These are phyloP conservation scores for Diaporthe sp. DNA, from an alignment of 2,329 filamentous ascomycete genomes.

Conservation along the genomic window DNA sequence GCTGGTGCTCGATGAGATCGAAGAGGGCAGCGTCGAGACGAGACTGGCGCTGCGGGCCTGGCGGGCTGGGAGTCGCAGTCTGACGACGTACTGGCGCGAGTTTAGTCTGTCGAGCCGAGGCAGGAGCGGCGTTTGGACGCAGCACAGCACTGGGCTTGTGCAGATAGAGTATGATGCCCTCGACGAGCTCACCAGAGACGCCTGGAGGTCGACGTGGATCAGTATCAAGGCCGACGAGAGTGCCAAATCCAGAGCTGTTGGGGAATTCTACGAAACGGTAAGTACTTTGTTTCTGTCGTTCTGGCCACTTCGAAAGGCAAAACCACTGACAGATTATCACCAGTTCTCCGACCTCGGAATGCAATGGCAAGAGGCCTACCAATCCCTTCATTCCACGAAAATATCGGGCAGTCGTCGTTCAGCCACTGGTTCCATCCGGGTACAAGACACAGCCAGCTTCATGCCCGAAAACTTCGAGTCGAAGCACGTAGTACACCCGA, in stretches of 20 bases:
- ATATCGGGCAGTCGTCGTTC: neutral
- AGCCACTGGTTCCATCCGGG: neutral
- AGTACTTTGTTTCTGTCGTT: neutral
- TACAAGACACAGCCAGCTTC: neutral
- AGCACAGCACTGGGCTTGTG: conserved; percentile 13
- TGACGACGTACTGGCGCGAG: conserved; percentile 29
- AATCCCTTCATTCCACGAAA: neutral
- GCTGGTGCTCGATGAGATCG: conserved; percentile 14
- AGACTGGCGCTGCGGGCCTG: conserved; percentile 14
- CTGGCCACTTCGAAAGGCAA: no score
- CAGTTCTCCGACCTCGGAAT: conserved; percentile 18
- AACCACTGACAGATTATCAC: neutral
- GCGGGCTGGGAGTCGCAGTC: conserved; percentile 18
- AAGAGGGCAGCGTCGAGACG: conserved; percentile 29
- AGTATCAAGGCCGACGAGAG: neutral
- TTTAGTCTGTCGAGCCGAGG: conserved; percentile 22
- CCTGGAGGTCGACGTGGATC: neutral
- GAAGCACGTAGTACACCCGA: conserved; percentile 17
- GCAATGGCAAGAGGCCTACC: conserved; percentile 24
- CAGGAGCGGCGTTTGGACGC: conserved; percentile 11
- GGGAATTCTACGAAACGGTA: conserved; percentile 10
- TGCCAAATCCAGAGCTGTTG: neutral
- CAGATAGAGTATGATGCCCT: conserved; percentile 13
- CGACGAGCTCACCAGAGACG: neutral
- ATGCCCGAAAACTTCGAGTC: conserved; percentile 28